These are phyloP conservation scores for Aechmea fasciata DNA, from an alignment of 176 grass and related monocot genomes.

Conservation along the genomic window DNA sequence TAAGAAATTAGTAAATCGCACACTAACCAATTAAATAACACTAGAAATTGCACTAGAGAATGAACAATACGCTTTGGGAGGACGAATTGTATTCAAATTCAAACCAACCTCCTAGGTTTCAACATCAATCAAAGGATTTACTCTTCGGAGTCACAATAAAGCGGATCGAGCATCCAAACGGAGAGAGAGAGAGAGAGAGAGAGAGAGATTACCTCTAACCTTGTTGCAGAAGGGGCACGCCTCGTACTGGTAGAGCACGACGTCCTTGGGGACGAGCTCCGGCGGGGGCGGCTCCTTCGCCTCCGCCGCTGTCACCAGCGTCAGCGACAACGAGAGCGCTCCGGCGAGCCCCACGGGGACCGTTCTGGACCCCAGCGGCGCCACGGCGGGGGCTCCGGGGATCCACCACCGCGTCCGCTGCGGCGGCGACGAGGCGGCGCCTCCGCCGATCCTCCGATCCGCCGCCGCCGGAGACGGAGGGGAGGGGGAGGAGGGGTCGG, in stretches of 20 bases:
- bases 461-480: neutral
- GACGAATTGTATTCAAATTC: too few relatives aligned
- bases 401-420: constrained; percentile 1
- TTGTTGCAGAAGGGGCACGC: constrained; percentile 98
- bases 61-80: too few relatives aligned
- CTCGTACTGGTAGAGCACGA: constrained; percentile 94
- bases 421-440: neutral
- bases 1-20: too few relatives aligned
- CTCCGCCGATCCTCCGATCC: neutral
- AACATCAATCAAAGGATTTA: too few relatives aligned
- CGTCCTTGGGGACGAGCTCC: constrained; percentile 54
- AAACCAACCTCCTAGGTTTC: too few relatives aligned
- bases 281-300: constrained; percentile 56
- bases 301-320: constrained; percentile 48
- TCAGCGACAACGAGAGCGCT: constrained; percentile 65
- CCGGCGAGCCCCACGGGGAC: constrained; percentile 50
- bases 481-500: constrained; percentile 10
- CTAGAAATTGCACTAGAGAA: too few relatives aligned
- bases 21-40: too few relatives aligned
- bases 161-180: neutral
- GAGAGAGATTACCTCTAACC: constrained; percentile 59
- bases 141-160: too few relatives aligned
- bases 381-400: constrained; percentile 5
- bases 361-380: constrained; percentile 11
- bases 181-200: neutral